Base-by-base conservation (phyloP, 2,329 filamentous ascomycete species). In the Apiospora sp. region DNA sequence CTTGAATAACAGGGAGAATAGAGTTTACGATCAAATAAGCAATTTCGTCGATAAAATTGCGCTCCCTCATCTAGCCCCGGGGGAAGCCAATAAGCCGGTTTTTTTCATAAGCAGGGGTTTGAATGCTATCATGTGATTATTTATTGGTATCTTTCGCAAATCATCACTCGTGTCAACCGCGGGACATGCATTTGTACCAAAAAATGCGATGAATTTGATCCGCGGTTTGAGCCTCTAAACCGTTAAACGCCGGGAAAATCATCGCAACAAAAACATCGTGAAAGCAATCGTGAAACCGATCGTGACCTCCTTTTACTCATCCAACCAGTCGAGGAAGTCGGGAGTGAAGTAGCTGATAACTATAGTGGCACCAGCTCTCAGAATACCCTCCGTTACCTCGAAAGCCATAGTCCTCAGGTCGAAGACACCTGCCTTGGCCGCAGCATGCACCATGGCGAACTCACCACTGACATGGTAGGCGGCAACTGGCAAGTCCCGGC, bases 391-490 rank as follows among this genome's bases (percentile, higher is more conserved):
- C 0, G 94, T 97, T 73, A 94, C 93, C 86, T 99, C 96, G 78
- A 98, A 95, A 0, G 94, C 96, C 94, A 98, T 98, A 4, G 92
- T 87, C 86, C 96, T 96, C 80, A 98, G 86, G 81, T 98, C 96
- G 80, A 98, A 99, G 3, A 99, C 96, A 5, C 96, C 96, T 1
- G 96, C 96, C 82, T 98, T 97, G 68, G 96, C 96, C 27, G 90
- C 96, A 0, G 96, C 96, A 80, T 98, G 94, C 70, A 99, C 96
- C 96, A 98, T 98, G 75, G 96, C 95, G 81, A 92, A 99, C 85
- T 99, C 96, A 77, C 96, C 96, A 79, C 93, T 96, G 73, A 99
- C 96, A 82, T 99, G 96, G 83, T 99, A 99, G 30, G 96, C 96
- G 1, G 96, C 96, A 48, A 99, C 89, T 2, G 96, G 96, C 82